Percentiles rank a stretch among this genome's conserved stretches.
phyloP scores from a whole-genome alignment of 257 asterid species.

The Gardenia jasminoides region DNA sequence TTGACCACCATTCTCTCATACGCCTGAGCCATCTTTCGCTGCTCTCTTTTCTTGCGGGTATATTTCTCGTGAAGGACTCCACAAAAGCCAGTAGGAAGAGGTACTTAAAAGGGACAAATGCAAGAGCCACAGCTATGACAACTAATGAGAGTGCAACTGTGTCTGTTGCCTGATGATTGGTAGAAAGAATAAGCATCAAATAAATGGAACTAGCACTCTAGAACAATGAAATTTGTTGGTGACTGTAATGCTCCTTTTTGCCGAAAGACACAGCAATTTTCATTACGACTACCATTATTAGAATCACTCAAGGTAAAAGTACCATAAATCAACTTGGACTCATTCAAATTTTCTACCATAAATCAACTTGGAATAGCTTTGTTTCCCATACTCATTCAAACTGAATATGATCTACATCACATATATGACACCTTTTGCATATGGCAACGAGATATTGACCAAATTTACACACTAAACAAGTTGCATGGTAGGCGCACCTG shows the following conservation, averaged over 20 bases:
- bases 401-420: neutral
- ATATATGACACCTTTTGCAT: neutral
- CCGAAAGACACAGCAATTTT: neutral
- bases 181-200: neutral
- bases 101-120: slow-evolving; percentile 50
- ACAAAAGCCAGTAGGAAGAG: slow-evolving; percentile 41
- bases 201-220: neutral
- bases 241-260: neutral
- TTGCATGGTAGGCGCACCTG: neutral
- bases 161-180: slow-evolving; percentile 58
- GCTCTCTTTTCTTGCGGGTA: slow-evolving; percentile 58
- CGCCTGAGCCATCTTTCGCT: slow-evolving; percentile 59
- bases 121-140: slow-evolving; percentile 31
- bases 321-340: neutral
- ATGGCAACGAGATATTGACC: neutral
- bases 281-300: neutral
- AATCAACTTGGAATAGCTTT: neutral
- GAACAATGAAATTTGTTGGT: neutral
- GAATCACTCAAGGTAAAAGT: neutral
- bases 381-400: neutral
- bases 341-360: too few relatives aligned
- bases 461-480: neutral
- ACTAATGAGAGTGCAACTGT: slow-evolving; percentile 42
- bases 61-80: slow-evolving; percentile 66
- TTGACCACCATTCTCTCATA: slow-evolving; percentile 78